Evolutionary conservation across 805 yeast genomes (phyloP).

Genomic region (Candida andamanensis): DNA sequence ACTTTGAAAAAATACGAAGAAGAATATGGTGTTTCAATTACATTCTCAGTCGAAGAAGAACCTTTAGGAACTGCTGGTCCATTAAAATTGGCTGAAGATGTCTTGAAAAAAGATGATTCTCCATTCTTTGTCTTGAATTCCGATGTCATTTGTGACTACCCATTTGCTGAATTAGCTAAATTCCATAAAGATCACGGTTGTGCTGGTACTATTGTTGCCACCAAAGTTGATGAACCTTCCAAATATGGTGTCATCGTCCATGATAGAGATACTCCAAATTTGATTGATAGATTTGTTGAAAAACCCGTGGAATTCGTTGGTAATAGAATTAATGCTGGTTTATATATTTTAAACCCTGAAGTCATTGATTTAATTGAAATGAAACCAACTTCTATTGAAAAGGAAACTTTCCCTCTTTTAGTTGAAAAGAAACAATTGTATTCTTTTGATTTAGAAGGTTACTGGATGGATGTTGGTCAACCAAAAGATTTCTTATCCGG

Average conservation of each 20-base stretch:
- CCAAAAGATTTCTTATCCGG: slow-evolving; percentile 99
- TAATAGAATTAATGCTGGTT: slow-evolving; percentile 99
- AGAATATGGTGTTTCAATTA: slow-evolving; percentile 89
- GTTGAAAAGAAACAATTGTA: slow-evolving; percentile 85
- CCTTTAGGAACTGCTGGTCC: slow-evolving; percentile 99
- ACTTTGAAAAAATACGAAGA: slow-evolving; percentile 91
- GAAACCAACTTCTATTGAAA: slow-evolving; percentile 98
- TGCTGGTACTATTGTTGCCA: slow-evolving; percentile 97
- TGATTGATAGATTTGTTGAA: slow-evolving; percentile 98
- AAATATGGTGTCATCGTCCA: slow-evolving; percentile 99
- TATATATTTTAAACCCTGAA: slow-evolving; percentile 95
- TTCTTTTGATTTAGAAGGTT: slow-evolving; percentile 97
- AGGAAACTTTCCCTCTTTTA: slow-evolving; percentile 97
- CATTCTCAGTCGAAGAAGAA: slow-evolving; percentile 98
- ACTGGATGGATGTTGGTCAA: slow-evolving; percentile 99
- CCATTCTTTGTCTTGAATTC: slow-evolving; percentile 98
- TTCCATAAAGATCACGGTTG: slow-evolving; percentile 97
- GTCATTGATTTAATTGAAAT: slow-evolving; percentile 94
- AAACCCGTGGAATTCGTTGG: slow-evolving; percentile 99
- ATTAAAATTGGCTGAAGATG: slow-evolving; percentile 90
- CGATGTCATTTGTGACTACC: slow-evolving; percentile 98
- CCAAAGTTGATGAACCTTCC: slow-evolving; percentile 99
- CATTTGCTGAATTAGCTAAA: slow-evolving; percentile 83
- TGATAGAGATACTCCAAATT: slow-evolving; percentile 90
- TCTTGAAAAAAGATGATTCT: slow-evolving; percentile 87